Conservation (phyloP, 352 stramenopile genomes). For the Bremia lactucae region DNA sequence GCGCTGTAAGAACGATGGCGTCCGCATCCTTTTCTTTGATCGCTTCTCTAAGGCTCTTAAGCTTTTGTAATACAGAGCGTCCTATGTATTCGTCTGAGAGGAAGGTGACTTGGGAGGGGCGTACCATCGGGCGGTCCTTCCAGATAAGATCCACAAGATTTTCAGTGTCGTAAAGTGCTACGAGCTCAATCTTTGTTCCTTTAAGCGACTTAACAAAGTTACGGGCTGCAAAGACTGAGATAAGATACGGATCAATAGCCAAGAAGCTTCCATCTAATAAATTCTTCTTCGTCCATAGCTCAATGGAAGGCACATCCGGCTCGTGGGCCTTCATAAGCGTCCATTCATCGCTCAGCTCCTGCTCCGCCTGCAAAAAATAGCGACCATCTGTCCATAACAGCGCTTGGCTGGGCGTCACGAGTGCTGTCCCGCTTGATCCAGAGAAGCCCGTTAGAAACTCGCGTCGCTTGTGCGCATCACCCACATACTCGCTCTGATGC, state of each 20-base stretch:
- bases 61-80: slow-evolving; percentile 85
- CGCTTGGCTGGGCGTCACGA: slow-evolving; percentile 78
- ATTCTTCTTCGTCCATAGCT: slow-evolving; percentile 68
- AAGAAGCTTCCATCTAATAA: slow-evolving; percentile 60
- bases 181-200: slow-evolving; percentile 58
- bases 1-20: slow-evolving; percentile 89
- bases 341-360: slow-evolving; percentile 89
- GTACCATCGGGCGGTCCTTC: slow-evolving; percentile 61
- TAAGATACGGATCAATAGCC: slow-evolving; percentile 93
- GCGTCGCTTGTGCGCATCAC: slow-evolving; percentile 90
- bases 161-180: slow-evolving; percentile 55
- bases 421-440: slow-evolving; percentile 90
- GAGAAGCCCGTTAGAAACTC: slow-evolving; percentile 95
- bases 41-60: slow-evolving; percentile 66
- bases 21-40: slow-evolving; percentile 86
- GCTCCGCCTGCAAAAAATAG: slow-evolving; percentile 95
- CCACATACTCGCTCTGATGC: slow-evolving; percentile 98
- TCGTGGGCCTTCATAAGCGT: slow-evolving; percentile 94
- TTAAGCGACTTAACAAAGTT: slow-evolving; percentile 59
- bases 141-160: slow-evolving; percentile 97
- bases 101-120: slow-evolving; percentile 83
- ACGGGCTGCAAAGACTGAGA: slow-evolving; percentile 77
- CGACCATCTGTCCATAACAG: slow-evolving; percentile 97
- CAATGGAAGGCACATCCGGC: slow-evolving; percentile 84
- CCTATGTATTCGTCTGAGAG: slow-evolving; percentile 90